Conservation (phyloP, 2,329 filamentous ascomycete genomes). For the Bipolaris bicolor region DNA sequence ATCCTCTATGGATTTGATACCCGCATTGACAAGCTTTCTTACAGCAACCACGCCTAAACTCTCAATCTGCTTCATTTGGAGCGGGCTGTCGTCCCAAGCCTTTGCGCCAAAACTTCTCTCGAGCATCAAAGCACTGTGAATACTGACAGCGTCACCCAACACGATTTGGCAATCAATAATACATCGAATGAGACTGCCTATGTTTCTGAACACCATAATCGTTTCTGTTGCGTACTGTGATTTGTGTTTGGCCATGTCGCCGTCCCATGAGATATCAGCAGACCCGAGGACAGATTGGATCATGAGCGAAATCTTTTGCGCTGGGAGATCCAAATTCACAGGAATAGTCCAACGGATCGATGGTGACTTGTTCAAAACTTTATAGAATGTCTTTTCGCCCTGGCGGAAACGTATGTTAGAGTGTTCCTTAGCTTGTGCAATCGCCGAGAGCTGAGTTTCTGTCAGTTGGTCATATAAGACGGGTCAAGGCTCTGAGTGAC, state of each 20-base stretch:
- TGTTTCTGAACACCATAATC: slow-evolving; percentile 68
- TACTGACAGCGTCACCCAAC: slow-evolving; percentile 68
- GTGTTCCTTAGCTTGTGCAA: slow-evolving; percentile 75
- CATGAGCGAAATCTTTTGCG: slow-evolving; percentile 78
- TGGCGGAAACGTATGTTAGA: slow-evolving; percentile 72
- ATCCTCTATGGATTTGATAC: slow-evolving; percentile 73
- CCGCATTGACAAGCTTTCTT: slow-evolving; percentile 73
- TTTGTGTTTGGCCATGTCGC: slow-evolving; percentile 62
- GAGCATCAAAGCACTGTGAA: slow-evolving; percentile 75
- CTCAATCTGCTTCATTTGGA: slow-evolving; percentile 83
- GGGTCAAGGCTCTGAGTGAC: slow-evolving; percentile 31
- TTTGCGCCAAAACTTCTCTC: slow-evolving; percentile 76
- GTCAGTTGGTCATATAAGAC: slow-evolving; percentile 6
- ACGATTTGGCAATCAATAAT: slow-evolving; percentile 74
- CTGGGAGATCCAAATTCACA: slow-evolving; percentile 66
- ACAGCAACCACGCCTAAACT: slow-evolving; percentile 77
- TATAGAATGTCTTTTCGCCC: slow-evolving; percentile 72
- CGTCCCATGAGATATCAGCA: slow-evolving; percentile 61
- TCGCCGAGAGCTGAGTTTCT: slow-evolving; percentile 62
- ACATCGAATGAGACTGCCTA: slow-evolving; percentile 74
- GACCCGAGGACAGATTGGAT: slow-evolving; percentile 77
- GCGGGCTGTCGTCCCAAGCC: slow-evolving; percentile 80
- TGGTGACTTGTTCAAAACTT: slow-evolving; percentile 71
- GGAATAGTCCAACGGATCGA: slow-evolving; percentile 75
- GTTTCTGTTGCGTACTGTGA: slow-evolving; percentile 67